Base-by-base conservation (phyloP, 164 flowering plant genomes). In the Protea cynaroides region DNA sequence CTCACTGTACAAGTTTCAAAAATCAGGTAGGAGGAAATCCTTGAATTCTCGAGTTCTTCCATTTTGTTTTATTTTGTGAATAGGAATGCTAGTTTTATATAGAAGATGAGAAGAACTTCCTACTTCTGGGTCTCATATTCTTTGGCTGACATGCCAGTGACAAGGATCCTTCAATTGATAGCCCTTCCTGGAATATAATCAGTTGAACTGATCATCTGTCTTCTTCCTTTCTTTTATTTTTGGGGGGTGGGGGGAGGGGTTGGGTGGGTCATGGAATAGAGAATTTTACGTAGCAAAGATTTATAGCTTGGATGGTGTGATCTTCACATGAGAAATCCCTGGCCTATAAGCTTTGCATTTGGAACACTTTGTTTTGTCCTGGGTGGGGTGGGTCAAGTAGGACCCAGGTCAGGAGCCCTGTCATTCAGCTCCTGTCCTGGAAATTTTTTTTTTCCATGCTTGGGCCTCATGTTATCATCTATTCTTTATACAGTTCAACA, bases 1-100 rank as follows among this genome's bases (percentile, higher is more conserved):
- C 53, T 61, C 59, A 18, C 60, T 9, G 63, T 56, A 65, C 15
- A 75, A 69, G 18, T 75, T 67, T 59, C 73, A 63, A 24, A 81
- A 66, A 71, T 77, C 89, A 75, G 88, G 90, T 83, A 75, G 67
- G 64, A 3, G 14, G 11, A 53, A 34, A 23, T 73, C 53, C 52
- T 49, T 49, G 17, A 1, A 15, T 0, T 14, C 4, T 15, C 19
- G 6, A 49, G 52, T 49, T 49, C 18, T 14, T 49, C 11, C 38
- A 54, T 19, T 2, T 54, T 22, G 12, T 49, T 49, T 49, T 49
- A 4, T 18, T 49, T 49, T 18, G n/a, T 49, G 46, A 40, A 8
- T 29, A 29, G 5, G 34, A 29, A 29, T 29, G 34, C 34, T 40
- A 40, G 1, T 12, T 40, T 40, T 13, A 19, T 10, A 9, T 8